Percentiles rank a stretch among this genome's conserved stretches.
Conservation (phyloP, 768 basidiomycete genomes). For the Lentinula boryana region DNA sequence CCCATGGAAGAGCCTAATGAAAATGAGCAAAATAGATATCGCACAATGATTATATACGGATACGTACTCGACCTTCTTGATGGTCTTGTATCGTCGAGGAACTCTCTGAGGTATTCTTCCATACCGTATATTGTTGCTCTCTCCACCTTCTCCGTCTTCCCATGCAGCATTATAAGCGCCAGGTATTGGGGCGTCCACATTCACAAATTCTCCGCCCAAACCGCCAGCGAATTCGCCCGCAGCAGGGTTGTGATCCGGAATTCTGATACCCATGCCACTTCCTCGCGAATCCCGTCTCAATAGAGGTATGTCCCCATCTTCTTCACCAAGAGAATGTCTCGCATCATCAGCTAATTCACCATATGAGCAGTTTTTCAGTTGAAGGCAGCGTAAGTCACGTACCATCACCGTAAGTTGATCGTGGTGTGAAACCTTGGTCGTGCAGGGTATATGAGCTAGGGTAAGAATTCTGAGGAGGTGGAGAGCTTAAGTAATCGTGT, state of each 20-base stretch:
- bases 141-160: constrained; percentile 27
- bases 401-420: constrained; percentile 18
- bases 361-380: constrained; percentile 7
- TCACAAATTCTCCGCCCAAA: constrained; percentile 7
- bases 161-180: constrained; percentile 33
- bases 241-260: constrained; percentile 19
- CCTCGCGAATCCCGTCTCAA: constrained; percentile 35
- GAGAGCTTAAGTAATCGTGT: constrained; percentile 5
- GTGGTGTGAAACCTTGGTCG: constrained; percentile 8
- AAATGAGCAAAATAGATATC: background rate
- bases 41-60: too few species aligned
- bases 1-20: constrained; percentile 72
- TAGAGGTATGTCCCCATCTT: constrained; percentile 65
- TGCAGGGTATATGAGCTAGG: constrained; percentile 14
- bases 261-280: constrained; percentile 15
- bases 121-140: constrained; percentile 70
- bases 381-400: constrained; percentile 36
- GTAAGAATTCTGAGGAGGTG: constrained; percentile 6
- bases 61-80: constrained; percentile 83
- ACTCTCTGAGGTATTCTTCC: constrained; percentile 90
- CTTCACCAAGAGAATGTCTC: constrained; percentile 31
- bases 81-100: constrained; percentile 85
- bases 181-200: constrained; percentile 22
- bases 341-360: background rate
- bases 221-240: constrained; percentile 13